Conservation (phyloP, 768 basidiomycete species). For the Tricholoma sp. region DNA sequence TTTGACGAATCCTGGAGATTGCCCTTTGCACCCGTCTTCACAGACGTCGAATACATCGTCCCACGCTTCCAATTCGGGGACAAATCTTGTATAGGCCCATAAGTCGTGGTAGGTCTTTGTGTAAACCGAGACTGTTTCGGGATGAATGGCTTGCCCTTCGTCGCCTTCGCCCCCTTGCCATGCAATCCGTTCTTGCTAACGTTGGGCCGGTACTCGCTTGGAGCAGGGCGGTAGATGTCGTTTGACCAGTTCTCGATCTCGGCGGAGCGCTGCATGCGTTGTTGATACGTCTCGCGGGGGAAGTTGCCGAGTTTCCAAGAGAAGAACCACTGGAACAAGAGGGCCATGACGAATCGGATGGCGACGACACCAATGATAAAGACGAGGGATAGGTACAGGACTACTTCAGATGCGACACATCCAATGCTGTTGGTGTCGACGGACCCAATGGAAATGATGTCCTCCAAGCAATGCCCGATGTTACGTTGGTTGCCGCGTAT, state of each 20-base stretch:
- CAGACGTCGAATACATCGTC: constrained; percentile 44
- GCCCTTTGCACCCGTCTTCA: constrained; percentile 43
- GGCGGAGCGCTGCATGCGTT: constrained; percentile 82
- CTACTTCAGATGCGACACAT: constrained; percentile 92
- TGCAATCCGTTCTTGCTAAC: constrained; percentile 65
- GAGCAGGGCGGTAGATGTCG: constrained; percentile 93
- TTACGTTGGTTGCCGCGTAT: constrained; percentile 63
- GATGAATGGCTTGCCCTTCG: constrained; percentile 54
- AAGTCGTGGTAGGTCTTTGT: constrained; percentile 57
- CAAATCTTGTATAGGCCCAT: constrained; percentile 59
- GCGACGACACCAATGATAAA: constrained; percentile 97
- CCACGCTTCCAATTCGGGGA: constrained; percentile 54
- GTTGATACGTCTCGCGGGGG: constrained; percentile 86
- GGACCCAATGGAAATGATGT: constrained; percentile 85
- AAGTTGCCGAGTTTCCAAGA: constrained; percentile 95
- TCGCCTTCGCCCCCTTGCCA: constrained; percentile 13
- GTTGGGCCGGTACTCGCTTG: constrained; percentile 85
- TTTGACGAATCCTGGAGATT: constrained; percentile 80
- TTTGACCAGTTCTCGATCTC: constrained; percentile 97
- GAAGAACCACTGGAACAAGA: constrained; percentile 97
- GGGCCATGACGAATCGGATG: constrained; percentile 95
- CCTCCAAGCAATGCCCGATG: constrained; percentile 78
- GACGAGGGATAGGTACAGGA: constrained; percentile 90
- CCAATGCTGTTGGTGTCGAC: constrained; percentile 94
- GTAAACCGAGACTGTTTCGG: constrained; percentile 74